Percentiles rank a stretch among this genome's conserved stretches.
These are phyloP conservation scores for Alternaria arborescens DNA, from an alignment of 2,329 filamentous ascomycete species.

Conservation along the genomic window DNA sequence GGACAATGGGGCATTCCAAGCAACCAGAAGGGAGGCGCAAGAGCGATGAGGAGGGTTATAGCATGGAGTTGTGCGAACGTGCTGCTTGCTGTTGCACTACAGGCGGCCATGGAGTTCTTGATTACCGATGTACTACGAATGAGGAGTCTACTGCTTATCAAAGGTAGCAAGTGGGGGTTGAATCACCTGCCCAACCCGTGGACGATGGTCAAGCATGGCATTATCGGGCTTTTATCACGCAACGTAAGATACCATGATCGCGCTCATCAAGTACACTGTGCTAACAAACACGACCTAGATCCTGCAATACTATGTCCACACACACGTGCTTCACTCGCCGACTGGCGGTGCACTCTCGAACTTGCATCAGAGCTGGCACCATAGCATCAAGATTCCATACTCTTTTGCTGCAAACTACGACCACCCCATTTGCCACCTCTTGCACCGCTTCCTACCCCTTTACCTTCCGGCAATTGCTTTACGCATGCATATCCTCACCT, in stretches of 20 bases:
- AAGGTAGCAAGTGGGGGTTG: conserved; percentile 65
- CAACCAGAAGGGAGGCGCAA: conserved; percentile 50
- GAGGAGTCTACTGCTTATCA: conserved; percentile 67
- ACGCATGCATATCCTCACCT: conserved; percentile 76
- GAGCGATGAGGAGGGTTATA: conserved; percentile 59
- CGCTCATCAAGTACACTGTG: conserved; percentile 16
- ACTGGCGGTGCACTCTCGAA: conserved; percentile 37
- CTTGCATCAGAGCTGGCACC: conserved; percentile 65
- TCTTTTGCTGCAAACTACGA: conserved; percentile 72
- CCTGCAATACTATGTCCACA: conserved; percentile 78
- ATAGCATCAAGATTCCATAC: conserved; percentile 66
- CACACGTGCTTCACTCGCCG: conserved; percentile 70
- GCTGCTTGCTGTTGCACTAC: conserved; percentile 61
- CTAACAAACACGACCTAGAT: conserved; percentile 51
- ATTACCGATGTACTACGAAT: conserved; percentile 63
- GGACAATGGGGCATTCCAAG: conserved; percentile 61
- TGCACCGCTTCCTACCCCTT: conserved; percentile 70
- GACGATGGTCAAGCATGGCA: conserved; percentile 64
- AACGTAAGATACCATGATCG: conserved; percentile 57
- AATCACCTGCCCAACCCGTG: conserved; percentile 71
- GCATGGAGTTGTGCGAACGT: conserved; percentile 66
- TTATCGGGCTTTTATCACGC: conserved; percentile 62
- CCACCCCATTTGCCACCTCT: conserved; percentile 70
- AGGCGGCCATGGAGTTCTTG: conserved; percentile 64
- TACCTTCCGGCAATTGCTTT: conserved; percentile 72